Evolutionary conservation across 1,284 basidiomycete species (phyloP), one percentile per base, ranked within the genome.

Genomic region (Spongiforma sp.): DNA sequence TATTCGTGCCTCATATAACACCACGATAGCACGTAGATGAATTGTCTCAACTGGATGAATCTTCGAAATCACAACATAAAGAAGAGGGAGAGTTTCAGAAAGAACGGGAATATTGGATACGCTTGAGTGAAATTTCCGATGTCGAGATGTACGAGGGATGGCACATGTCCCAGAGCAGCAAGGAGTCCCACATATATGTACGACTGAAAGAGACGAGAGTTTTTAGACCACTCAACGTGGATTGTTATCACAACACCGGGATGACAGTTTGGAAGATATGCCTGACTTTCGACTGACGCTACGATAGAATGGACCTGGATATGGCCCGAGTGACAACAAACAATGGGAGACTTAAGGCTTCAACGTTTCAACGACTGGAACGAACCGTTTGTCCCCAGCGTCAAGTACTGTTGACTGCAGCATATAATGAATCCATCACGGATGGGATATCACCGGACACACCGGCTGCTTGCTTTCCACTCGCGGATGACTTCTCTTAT

Each of bases 341-440:
- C 28, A 15, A 65, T 71, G 71, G 30, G 41, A 4, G 4, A 39
- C 3, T 56, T 61, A 14, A 59, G 67, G n/a, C n/a, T n/a, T n/a
- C n/a, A n/a, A n/a, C n/a, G 33, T 43, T 19, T 26, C 24, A 21
- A 30, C 53, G 62, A 46, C 17, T 67, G 19, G 62, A 72, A 1
- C 4, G 15, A 5, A 36, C 15, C 5, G 67, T 72, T 9, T 72
- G 63, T 26, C 24, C 9, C 26, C 33, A 43, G 21, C 69, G 71
- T 24, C 67, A 60, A 21, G 5, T 15, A 1, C 5, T 30, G 5
- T 28, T 71, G 33, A 14, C 21, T 26, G 12, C 48, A 33, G 36
- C 68, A 69, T 34, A 11, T 5, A 21, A 14, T 28, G n/a, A 62
- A 57, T n/a, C 24, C 68, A n/a, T n/a, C n/a, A n/a, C n/a, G n/a